phyloP scores from a whole-genome alignment of 805 yeast genomes.

The Nakazawaea anatomiae region DNA sequence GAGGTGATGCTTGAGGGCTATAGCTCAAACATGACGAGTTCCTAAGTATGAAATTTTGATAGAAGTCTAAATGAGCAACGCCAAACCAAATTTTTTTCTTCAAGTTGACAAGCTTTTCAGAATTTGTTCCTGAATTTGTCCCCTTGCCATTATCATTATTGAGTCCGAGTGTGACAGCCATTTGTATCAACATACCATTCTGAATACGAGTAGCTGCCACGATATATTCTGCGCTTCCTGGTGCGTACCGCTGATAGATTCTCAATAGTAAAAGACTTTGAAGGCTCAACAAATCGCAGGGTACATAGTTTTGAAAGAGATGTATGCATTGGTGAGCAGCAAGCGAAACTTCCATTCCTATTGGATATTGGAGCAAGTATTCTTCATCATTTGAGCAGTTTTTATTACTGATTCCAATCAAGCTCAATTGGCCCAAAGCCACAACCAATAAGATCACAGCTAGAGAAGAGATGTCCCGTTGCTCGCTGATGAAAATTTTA shows the following conservation, averaged over 20 bases:
- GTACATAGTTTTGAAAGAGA: constrained; percentile 36
- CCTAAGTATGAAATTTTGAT: constrained; percentile 42
- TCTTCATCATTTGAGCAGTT: constrained; percentile 23
- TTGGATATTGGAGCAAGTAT: constrained; percentile 41
- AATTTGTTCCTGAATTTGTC: constrained; percentile 13
- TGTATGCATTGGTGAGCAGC: constrained; percentile 41
- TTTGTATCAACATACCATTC: constrained; percentile 53
- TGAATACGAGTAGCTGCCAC: constrained; percentile 56
- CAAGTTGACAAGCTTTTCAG: constrained; percentile 31
- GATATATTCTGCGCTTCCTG: constrained; percentile 51
- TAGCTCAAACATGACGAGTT: constrained; percentile 33
- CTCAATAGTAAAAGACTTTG: constrained; percentile 45
- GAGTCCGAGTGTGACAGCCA: constrained; percentile 62
- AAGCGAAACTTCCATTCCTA: constrained; percentile 33
- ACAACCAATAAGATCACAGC: constrained; percentile 37
- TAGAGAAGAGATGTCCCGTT: constrained; percentile 39
- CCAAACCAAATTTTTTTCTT: constrained; percentile 58
- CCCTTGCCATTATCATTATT: constrained; percentile 61
- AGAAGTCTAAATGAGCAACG: constrained; percentile 38
- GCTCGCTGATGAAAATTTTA: constrained; percentile 32
- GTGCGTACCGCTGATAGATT: constrained; percentile 42
- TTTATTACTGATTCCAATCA: constrained; percentile 14
- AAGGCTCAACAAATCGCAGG: constrained; percentile 35
- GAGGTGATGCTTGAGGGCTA: constrained; percentile 43
- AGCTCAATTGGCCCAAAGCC: constrained; percentile 34